Evolutionary conservation across 2,329 filamentous ascomycete species (phyloP), one percentile per base, ranked within the genome.

Genomic region (Hirsutella rhossiliensis): DNA sequence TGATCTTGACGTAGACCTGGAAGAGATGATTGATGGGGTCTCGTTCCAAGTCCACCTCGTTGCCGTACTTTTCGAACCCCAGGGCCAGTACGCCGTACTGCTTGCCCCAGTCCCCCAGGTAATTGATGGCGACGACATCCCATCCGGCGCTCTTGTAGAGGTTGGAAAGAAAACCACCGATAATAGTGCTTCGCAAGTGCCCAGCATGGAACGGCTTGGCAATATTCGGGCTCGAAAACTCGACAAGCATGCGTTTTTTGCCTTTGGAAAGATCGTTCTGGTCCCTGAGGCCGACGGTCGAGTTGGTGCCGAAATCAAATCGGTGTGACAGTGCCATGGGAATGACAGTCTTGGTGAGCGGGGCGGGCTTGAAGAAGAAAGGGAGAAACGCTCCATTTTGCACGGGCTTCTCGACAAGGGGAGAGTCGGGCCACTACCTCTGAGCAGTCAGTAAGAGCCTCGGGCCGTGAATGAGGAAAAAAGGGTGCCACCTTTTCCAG

Each of bases 201-300:
- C 75, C 74, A 3, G 78, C 78, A 48, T 80, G 76, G 61, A 85
- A 85, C n/a, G 81, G 78, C 51, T 80, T 83, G 13, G 78, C 82
- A 48, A 86, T 83, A 52, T 86, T 86, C 1, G 84, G 83, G 1
- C 80, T 84, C 0, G 80, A 84, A 59, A 84, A 87, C 51, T 87
- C 84, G 43, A 87, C 71, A 27, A 87, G 67, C 15, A 80, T 43
- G 27, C 45, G 42, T 19, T 45, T 42, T 19, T 12, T 28, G 29
- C 45, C 45, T 38, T 47, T 45, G 37, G 42, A 40, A 12, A 40
- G 30, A 12, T 47, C 40, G 18, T 37, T 44, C 18, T 44, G 45
- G 39, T 47, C 43, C 40, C 30, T 42, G 31, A 47, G 43, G 37
- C 45, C 45, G 23, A 47, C 30, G 17, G 43, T 29, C 11, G 17